Base-by-base conservation (phyloP, 768 basidiomycete species). In the Suillus clintonianus region DNA sequence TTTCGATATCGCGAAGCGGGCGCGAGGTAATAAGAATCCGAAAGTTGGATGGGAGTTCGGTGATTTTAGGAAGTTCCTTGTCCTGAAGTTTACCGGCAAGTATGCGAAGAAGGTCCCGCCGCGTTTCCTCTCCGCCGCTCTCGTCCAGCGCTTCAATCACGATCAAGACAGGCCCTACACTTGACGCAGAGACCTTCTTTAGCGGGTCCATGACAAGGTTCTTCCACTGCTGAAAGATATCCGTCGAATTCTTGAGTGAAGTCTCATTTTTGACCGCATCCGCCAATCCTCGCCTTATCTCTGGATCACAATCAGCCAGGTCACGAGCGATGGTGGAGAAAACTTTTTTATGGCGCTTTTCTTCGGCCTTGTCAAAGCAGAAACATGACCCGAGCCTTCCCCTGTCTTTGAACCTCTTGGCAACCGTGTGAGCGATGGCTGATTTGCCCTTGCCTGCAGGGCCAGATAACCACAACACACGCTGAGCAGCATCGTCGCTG, bases 381-480 rank as follows among this genome's bases (percentile, higher is more conserved):
- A 11, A 54, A 36, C 60, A 61, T 1, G 72, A 70, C 7, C 57
- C 67, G 11, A 71, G 63, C 1, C 68, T 37, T 2, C 64, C 62
- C 22, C 34, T 43, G n/a, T 70, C 24, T 14, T 45, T 62, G 34
- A 68, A 62, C 51, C 48, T 57, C 1, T 64, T 60, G 3, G 65
- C 67, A 3, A 61, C 53, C 2, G 60, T 61, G 48, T 61, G 60
- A 14, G 60, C 60, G 14, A 61, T 61, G n/a, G 65, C 65, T 11
- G 74, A 68, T 62, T 74, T 74, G 3, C 73, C 73, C 17, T 54
- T 61, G 15, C 72, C 73, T 1, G 74, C 72, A 59, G 51, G 60
- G 27, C 74, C 74, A 51, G 59, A 64, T n/a, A 74, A 56, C 70
- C 69, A 74, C 42, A 60, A 67, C 57, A 71, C 57, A 5, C 62